These are phyloP conservation scores for Rubia yunnanensis DNA, from an alignment of 257 asterid genomes.

Conservation along the genomic window DNA sequence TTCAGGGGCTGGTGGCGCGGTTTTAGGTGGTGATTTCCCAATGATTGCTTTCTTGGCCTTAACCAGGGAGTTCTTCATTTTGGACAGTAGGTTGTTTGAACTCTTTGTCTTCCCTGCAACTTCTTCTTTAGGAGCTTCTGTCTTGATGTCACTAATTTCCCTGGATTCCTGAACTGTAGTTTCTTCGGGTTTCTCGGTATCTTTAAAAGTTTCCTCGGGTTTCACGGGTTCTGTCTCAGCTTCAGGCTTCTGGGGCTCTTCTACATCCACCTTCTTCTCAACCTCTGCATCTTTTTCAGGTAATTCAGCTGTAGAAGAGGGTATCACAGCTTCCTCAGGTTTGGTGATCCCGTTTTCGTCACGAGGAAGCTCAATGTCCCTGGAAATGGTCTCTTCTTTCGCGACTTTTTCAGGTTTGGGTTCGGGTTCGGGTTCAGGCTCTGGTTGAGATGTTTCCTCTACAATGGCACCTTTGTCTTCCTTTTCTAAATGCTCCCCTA, in stretches of 20 bases:
- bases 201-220: conserved; percentile 18
- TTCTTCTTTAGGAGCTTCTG: conserved; percentile 37
- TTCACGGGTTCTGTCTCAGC: conserved; percentile 21
- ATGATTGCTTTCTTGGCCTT: conserved; percentile 88
- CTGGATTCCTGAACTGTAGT: conserved; percentile 17
- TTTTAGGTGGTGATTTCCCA: conserved; percentile 66
- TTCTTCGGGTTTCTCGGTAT: conserved; percentile 18
- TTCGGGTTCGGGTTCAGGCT: conserved; percentile 13
- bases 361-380: conserved; percentile 23
- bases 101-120: conserved; percentile 52
- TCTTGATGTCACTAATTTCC: conserved; percentile 23
- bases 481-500: not conserved
- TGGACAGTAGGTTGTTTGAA: conserved; percentile 49
- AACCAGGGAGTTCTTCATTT: conserved; percentile 78
- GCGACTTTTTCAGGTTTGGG: conserved; percentile 14
- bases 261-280: conserved; percentile 25
- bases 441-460: conserved; percentile 8
- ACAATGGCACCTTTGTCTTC: not conserved
- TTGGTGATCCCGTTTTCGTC: conserved; percentile 21
- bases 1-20: conserved; percentile 25
- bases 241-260: conserved; percentile 21
- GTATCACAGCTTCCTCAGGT: conserved; percentile 12
- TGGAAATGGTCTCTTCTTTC: conserved; percentile 27
- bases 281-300: conserved; percentile 19
- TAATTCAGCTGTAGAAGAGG: conserved; percentile 12